phyloP scores from a whole-genome alignment of 2,329 filamentous ascomycete genomes.

The Scleromitrula shiraiana region DNA sequence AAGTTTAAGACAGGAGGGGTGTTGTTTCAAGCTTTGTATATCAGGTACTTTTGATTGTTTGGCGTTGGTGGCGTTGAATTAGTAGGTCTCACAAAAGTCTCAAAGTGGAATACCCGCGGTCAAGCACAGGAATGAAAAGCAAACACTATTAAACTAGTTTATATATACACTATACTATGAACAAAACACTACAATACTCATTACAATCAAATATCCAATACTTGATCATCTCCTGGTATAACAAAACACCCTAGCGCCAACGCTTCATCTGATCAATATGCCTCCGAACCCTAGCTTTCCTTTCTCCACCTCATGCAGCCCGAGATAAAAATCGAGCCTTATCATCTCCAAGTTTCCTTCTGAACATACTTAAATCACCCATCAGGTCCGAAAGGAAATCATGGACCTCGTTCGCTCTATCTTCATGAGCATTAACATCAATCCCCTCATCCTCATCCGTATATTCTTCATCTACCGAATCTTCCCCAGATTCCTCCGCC shows the following conservation, averaged over 20 bases:
- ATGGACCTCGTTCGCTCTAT: conserved; percentile 60
- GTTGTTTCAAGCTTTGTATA: background rate
- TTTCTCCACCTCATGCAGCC: background rate
- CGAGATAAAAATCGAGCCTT: conserved; percentile 49
- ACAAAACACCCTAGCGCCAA: conserved; percentile 6
- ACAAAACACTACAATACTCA: background rate
- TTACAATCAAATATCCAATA: background rate
- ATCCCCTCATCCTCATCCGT: conserved; percentile 53
- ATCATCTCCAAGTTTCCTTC: conserved; percentile 80
- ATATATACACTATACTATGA: background rate
- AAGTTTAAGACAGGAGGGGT: background rate
- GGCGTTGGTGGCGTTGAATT: background rate
- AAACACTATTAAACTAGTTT: too few relatives aligned
- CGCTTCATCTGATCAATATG: background rate
- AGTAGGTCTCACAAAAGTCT: too few relatives aligned
- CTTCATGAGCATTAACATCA: conserved; percentile 41
- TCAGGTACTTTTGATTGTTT: background rate
- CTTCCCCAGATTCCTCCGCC: background rate
- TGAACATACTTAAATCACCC: conserved; percentile 71
- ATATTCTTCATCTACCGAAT: conserved; percentile 28
- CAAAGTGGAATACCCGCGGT: too few relatives aligned
- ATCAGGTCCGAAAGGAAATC: conserved; percentile 80
- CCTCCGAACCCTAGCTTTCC: background rate
- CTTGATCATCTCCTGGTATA: background rate
- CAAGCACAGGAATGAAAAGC: too few relatives aligned